Evolutionary conservation across 1,284 basidiomycete genomes (phyloP), one percentile per base, ranked within the genome.

Genomic region (Fistulina hepatica): DNA sequence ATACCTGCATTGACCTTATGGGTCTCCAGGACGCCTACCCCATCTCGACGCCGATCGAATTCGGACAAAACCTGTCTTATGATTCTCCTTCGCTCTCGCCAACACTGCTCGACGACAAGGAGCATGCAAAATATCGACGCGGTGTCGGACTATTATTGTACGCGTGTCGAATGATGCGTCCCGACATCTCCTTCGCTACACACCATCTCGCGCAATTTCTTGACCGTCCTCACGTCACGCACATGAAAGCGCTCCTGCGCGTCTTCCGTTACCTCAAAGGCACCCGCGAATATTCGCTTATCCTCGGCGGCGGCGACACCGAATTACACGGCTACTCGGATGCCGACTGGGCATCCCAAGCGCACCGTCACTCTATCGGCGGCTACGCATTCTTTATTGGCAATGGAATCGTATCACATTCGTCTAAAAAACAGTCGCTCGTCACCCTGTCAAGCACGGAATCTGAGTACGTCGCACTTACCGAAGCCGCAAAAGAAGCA

Each of bases 91-190:
- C 39, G 2, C 11, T 24, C 1, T 28, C 42, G 17, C 40, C 34
- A 17, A 23, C 21, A 0, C 26, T 42, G 19, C 28, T 47, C 1
- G 22, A 32, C 0, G 47, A 50, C 41, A 33, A 53, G 0, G 23
- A 15, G 2, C 6, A 5, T 6, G 24, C 36, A 11, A 57, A 56
- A 0, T 65, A 62, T 36, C 44, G 49, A 0, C 40, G 44, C 0
- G 46, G 60, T 1, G 49, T 69, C 5, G 61, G 67, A 5, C 54
- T 47, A 2, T 54, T 71, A 2, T 55, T 64, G n/a, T n/a, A n/a
- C n/a, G n/a, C n/a, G n/a, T n/a, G n/a, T n/a, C n/a, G n/a, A n/a
- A n/a, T n/a, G n/a, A n/a, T n/a, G n/a, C n/a, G n/a, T n/a, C n/a
- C n/a, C n/a, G n/a, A n/a, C n/a, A n/a, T n/a, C n/a, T n/a, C n/a